Conservation (phyloP, 1,139 yeast species). For the Pichia sp. region DNA sequence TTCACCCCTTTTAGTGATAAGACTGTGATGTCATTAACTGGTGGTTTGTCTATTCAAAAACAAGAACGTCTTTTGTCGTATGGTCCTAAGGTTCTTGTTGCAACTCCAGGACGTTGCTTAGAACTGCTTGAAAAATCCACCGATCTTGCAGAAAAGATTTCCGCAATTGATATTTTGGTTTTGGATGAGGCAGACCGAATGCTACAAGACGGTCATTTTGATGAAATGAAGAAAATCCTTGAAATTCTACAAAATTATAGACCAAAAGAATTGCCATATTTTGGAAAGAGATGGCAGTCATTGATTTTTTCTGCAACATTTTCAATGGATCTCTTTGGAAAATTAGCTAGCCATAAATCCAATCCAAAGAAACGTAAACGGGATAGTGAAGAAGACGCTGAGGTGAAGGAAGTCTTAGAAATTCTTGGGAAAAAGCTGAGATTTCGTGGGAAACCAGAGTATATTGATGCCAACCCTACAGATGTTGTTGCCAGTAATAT, state of each 20-base stretch:
- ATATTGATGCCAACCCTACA: conserved; percentile 83
- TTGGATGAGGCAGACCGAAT: conserved; percentile 97
- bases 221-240: conserved; percentile 78
- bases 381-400: conserved; percentile 39
- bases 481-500: conserved; percentile 70
- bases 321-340: conserved; percentile 71
- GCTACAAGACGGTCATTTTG: conserved; percentile 93
- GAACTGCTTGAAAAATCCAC: conserved; percentile 67
- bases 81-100: conserved; percentile 80
- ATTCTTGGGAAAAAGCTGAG: conserved; percentile 51
- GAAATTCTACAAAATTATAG: conserved; percentile 40
- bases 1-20: conserved; percentile 49
- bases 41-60: conserved; percentile 89
- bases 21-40: conserved; percentile 77
- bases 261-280: conserved; percentile 31
- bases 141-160: conserved; percentile 46
- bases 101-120: conserved; percentile 92
- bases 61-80: conserved; percentile 72
- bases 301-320: conserved; percentile 93
- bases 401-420: conserved; percentile 35
- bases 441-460: conserved; percentile 51
- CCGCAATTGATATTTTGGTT: conserved; percentile 63
- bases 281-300: conserved; percentile 63
- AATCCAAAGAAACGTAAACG: conserved; percentile 28
- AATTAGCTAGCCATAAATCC: conserved; percentile 41